Conservation (phyloP, 1,284 basidiomycete genomes). For the Ustilago tritici region DNA sequence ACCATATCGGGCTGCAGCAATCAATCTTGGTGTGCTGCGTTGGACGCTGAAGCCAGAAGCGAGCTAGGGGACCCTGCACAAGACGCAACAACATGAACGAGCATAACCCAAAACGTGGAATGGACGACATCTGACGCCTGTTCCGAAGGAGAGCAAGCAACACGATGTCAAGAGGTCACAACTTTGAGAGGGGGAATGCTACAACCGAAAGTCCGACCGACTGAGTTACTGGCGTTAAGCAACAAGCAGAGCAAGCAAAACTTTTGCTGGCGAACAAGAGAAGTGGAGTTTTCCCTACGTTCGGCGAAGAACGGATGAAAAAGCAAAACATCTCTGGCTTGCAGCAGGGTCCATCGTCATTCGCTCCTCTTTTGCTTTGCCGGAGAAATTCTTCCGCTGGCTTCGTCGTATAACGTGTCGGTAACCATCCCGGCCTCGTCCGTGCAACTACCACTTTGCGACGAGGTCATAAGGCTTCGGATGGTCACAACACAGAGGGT, state of each 20-base stretch:
- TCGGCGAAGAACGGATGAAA: too few relatives aligned
- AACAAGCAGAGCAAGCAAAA: background rate
- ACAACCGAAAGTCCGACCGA: conserved; percentile 4
- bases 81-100: background rate
- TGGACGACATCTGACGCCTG: background rate
- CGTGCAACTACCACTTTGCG: too few relatives aligned
- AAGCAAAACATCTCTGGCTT: too few relatives aligned
- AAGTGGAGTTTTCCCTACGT: too few relatives aligned
- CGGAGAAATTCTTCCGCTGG: too few relatives aligned
- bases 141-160: background rate
- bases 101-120: background rate
- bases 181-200: background rate
- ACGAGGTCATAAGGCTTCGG: too few relatives aligned
- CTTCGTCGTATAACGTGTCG: too few relatives aligned
- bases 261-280: background rate
- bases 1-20: background rate
- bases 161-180: too few relatives aligned
- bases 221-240: background rate
- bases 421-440: too few relatives aligned
- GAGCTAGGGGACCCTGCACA: background rate
- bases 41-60: background rate
- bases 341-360: too few relatives aligned
- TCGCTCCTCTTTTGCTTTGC: too few relatives aligned
- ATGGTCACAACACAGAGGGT: too few relatives aligned
- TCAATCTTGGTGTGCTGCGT: background rate